phyloP scores from a whole-genome alignment of 176 grass and related monocot species.

The Ensete ventricosum region DNA sequence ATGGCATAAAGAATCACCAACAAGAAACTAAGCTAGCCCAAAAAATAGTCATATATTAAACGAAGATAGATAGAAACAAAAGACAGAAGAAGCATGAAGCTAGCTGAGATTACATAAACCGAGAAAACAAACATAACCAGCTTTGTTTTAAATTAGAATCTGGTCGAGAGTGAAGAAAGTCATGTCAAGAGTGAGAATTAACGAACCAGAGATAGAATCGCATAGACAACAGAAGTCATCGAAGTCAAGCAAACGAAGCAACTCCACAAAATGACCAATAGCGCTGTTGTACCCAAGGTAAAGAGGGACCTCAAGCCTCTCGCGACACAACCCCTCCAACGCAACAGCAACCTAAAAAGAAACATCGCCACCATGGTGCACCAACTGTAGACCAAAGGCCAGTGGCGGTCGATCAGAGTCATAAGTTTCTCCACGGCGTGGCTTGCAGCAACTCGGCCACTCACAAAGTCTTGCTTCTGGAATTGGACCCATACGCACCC shows the following conservation, averaged over 20 bases:
- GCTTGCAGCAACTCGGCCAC: constrained; percentile 42
- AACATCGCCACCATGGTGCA: constrained; percentile 39
- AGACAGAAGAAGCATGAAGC: not conserved
- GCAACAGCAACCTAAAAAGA: constrained; percentile 36
- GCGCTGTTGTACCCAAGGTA: constrained; percentile 50
- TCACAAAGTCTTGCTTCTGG: constrained; percentile 57
- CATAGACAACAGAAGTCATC: constrained; percentile 44
- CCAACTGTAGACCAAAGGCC: constrained; percentile 64
- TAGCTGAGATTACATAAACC: not conserved
- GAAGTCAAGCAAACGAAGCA: constrained; percentile 79
- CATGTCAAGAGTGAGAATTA: constrained; percentile 7
- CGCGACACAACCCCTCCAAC: constrained; percentile 54
- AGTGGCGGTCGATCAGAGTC: constrained; percentile 70
- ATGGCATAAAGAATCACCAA: not conserved
- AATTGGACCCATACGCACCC: constrained; percentile 65
- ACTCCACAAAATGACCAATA: constrained; percentile 88
- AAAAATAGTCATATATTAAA: no score
- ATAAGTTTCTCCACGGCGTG: constrained; percentile 36
- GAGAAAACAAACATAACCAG: no score
- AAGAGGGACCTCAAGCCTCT: constrained; percentile 52
- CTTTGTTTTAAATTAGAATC: not conserved
- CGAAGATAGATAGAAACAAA: no score
- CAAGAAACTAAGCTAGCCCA: no score
- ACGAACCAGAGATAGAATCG: constrained; percentile 72
- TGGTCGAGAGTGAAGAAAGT: not conserved